Conservation (phyloP, 2,329 filamentous ascomycete genomes). For the Pseudocercospora pini-densiflorae region DNA sequence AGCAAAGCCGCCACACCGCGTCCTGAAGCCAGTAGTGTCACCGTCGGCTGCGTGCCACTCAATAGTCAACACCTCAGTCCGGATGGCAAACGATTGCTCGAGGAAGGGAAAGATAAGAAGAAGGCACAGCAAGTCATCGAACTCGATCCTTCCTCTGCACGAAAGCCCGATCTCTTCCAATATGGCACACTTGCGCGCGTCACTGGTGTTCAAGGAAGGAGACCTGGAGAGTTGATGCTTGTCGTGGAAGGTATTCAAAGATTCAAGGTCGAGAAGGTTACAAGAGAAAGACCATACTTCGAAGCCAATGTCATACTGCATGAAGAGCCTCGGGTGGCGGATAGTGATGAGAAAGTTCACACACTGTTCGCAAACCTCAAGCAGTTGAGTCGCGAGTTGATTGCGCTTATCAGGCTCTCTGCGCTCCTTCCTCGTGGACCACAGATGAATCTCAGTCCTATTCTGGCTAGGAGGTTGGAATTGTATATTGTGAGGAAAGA, state of each 20-base stretch:
- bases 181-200: constrained; percentile 73
- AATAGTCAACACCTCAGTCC: constrained; percentile 73
- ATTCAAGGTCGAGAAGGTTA: constrained; percentile 73
- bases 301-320: constrained; percentile 75
- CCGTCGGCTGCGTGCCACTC: constrained; percentile 86
- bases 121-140: constrained; percentile 57
- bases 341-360: constrained; percentile 62
- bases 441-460: constrained; percentile 71
- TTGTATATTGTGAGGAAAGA: constrained; percentile 84
- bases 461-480: constrained; percentile 85
- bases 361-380: constrained; percentile 81
- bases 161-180: constrained; percentile 70
- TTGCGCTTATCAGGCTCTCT: constrained; percentile 81
- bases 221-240: constrained; percentile 69
- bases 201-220: constrained; percentile 53
- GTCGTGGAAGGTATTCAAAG: constrained; percentile 84
- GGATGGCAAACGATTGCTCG: constrained; percentile 76
- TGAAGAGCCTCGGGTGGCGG: constrained; percentile 56
- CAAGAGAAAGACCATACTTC: constrained; percentile 81
- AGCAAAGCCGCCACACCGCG: constrained; percentile 71
- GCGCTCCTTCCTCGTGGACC: constrained; percentile 77
- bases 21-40: constrained; percentile 68
- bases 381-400: constrained; percentile 80
- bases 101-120: constrained; percentile 61
- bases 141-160: constrained; percentile 52